These are phyloP conservation scores for Astrothelium macrocarpum DNA, from an alignment of 495 filamentous ascomycete genomes.

Conservation along the genomic window DNA sequence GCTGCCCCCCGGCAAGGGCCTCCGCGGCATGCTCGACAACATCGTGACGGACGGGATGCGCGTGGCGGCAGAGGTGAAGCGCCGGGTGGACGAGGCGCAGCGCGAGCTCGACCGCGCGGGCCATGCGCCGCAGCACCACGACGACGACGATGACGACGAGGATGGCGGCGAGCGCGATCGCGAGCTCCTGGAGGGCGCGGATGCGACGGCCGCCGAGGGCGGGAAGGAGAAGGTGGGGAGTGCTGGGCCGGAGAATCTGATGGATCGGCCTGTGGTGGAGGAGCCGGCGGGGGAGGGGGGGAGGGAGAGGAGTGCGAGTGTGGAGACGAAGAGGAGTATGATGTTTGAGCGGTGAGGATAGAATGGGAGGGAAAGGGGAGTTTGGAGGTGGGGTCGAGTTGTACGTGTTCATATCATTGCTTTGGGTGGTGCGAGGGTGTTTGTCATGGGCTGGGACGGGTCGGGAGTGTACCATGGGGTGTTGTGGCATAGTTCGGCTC, in stretches of 20 bases:
- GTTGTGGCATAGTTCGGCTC: neutral
- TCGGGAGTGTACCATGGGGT: neutral
- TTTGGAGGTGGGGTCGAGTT: neutral
- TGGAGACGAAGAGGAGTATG: constrained; percentile 22
- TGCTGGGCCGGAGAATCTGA: constrained; percentile 13
- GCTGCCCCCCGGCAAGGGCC: constrained; percentile 67
- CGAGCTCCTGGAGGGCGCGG: constrained; percentile 70
- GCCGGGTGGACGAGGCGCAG: constrained; percentile 89
- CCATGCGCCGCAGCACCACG: constrained; percentile 39
- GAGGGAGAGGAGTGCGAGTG: constrained; percentile 20
- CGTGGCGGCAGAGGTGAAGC: constrained; percentile 80
- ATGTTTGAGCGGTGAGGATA: constrained; percentile 29
- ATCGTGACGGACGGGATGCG: constrained; percentile 96
- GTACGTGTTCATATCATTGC: neutral
- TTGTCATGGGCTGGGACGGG: neutral
- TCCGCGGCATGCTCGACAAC: constrained; percentile 88
- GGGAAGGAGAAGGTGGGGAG: constrained; percentile 11
- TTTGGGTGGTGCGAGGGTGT: neutral
- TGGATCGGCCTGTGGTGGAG: constrained; percentile 11
- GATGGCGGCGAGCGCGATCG: constrained; percentile 56
- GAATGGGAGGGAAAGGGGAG: neutral
- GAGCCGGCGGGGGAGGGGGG: constrained; percentile 13
- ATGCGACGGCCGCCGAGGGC: constrained; percentile 49
- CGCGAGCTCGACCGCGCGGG: constrained; percentile 65
- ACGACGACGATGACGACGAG: constrained; percentile 61